A percentile compares a stretch with the other conserved stretches of the same genome.
Conservation (phyloP, 75 land plant species). For the Isoetes taiwanensis region DNA sequence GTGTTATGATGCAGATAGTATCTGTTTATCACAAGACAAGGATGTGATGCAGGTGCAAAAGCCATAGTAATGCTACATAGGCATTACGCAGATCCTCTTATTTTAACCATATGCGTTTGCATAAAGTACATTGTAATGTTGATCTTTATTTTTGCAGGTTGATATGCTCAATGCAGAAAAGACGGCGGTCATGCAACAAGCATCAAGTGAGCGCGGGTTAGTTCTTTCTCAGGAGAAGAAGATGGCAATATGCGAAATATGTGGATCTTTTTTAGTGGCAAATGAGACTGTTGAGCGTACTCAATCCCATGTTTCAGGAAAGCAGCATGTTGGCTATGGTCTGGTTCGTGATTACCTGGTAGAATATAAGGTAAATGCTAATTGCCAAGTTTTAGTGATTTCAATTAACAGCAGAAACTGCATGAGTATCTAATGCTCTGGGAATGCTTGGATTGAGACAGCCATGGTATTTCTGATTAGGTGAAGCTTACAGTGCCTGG, state of each 20-base stretch:
- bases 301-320: slow-evolving; percentile 85
- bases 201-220: slow-evolving; percentile 40
- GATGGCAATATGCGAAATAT: slow-evolving; percentile 83
- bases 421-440: neutral
- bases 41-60: too few species aligned
- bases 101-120: neutral
- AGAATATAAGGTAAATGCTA: slow-evolving; percentile 45
- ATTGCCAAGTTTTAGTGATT: neutral
- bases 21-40: too few species aligned
- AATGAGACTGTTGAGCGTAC: slow-evolving; percentile 95
- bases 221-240: slow-evolving; percentile 78
- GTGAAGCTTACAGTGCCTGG: neutral
- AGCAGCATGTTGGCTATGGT: slow-evolving; percentile 89
- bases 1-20: too few species aligned
- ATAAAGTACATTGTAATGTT: too few species aligned
- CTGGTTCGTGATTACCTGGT: slow-evolving; percentile 69
- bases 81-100: too few species aligned
- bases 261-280: slow-evolving; percentile 87
- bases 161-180: slow-evolving; percentile 70
- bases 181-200: slow-evolving; percentile 47
- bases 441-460: neutral
- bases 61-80: too few species aligned
- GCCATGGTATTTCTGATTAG: neutral
- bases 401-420: neutral
- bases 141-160: slow-evolving; percentile 36